Conservation (phyloP, 2,329 filamentous ascomycete genomes). For the Fusarium tricinctum region DNA sequence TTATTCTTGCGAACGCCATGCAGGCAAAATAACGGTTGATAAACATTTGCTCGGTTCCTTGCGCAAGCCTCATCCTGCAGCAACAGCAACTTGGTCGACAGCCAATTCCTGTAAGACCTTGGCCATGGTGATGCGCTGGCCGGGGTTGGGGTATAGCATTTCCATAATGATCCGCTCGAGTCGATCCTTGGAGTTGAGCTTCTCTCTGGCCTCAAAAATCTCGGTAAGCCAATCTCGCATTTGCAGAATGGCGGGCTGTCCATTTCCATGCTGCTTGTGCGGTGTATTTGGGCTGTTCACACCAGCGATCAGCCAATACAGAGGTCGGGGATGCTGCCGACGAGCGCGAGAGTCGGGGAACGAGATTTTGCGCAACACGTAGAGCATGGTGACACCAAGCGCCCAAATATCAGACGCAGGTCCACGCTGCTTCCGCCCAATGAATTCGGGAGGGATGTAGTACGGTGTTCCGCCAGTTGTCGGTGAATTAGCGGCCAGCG, state of each 20-base stretch:
- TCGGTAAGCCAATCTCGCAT: slow-evolving; percentile 71
- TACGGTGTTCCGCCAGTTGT: slow-evolving; percentile 71
- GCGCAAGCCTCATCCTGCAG: slow-evolving; percentile 24
- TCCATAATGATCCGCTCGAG: slow-evolving; percentile 67
- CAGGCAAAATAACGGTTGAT: slow-evolving; percentile 18
- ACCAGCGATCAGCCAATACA: slow-evolving; percentile 72
- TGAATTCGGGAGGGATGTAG: slow-evolving; percentile 73
- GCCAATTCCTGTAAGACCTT: slow-evolving; percentile 63
- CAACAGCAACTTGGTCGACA: slow-evolving; percentile 42
- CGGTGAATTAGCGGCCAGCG: slow-evolving; percentile 60
- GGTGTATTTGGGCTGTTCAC: slow-evolving; percentile 60
- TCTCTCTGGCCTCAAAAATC: slow-evolving; percentile 63
- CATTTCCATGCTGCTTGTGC: slow-evolving; percentile 55
- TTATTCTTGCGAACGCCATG: slow-evolving; percentile 17
- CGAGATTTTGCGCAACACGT: slow-evolving; percentile 67
- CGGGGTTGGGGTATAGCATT: slow-evolving; percentile 67
- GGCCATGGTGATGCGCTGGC: slow-evolving; percentile 68
- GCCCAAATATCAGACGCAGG: slow-evolving; percentile 71
- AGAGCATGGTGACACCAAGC: slow-evolving; percentile 72
- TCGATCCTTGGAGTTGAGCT: slow-evolving; percentile 62
- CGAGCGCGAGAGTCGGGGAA: slow-evolving; percentile 67
- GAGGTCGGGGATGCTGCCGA: slow-evolving; percentile 62
- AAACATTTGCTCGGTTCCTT: slow-evolving; percentile 18
- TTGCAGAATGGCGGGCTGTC: slow-evolving; percentile 61
- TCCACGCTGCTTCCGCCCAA: slow-evolving; percentile 67